Evolutionary conservation across 208 protist genomes (phyloP), one percentile per base, ranked within the genome.

Genomic region (Leishmania guyanensis): DNA sequence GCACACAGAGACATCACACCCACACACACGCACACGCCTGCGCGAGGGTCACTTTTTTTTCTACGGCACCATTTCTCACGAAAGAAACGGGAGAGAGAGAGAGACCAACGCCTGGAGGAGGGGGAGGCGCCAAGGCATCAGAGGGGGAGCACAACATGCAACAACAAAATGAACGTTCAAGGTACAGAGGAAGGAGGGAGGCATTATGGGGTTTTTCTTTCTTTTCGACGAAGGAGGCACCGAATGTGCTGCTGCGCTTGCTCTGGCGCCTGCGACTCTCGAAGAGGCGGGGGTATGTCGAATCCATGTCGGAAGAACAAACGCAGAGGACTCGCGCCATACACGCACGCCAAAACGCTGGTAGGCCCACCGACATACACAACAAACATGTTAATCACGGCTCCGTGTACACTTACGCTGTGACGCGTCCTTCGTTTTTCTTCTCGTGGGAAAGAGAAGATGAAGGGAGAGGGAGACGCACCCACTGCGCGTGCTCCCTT

Each of bases 311-410:
- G 46, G 22, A 53, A 53, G 46, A 53, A 46, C 43, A 33, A 53
- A 9, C 69, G 14, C 9, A 17, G 46, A 51, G 69, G 43, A 73
- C 22, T 14, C 26, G 2, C 46, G 2, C 46, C 69, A 33, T 54
- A 26, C 46, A 73, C 69, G 22, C 69, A 20, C 46, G 33, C 36
- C 69, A 29, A 26, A 53, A 29, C 62, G 46, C 78, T 77, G 48
- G n/a, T n/a, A 73, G 26, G 5, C 17, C 29, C 65, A 62, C 64
- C 43, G 14, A 75, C n/a, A 53, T 53, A 62, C 46, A 73, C 65
- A 75, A 75, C 58, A 80, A n/a, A 73, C 64, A 75, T 80, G 64
- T 51, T 29, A 73, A 10, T 17, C 14, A 73, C 46, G 39, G 43
- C 39, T n/a, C 22, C 39, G 69, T 17, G 69, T 73, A 29, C 43